phyloP scores from a whole-genome alignment of 176 grass and related monocot species.

The Triticum urartu region DNA sequence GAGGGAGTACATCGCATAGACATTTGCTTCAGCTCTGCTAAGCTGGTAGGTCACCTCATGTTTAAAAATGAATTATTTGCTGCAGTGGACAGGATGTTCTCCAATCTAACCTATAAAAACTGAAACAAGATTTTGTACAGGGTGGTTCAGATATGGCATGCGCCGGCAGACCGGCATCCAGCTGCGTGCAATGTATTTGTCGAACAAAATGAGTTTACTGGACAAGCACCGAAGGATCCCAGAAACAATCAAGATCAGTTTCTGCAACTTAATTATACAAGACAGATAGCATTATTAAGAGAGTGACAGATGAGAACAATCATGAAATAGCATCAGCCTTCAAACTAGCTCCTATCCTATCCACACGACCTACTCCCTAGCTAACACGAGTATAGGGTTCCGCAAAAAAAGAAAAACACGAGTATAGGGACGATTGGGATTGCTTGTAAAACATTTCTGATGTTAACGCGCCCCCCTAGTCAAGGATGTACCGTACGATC shows the following conservation, averaged over 20 bases:
- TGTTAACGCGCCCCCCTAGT: too few relatives aligned
- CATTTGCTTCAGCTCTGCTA: not conserved
- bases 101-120: not conserved
- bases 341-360: too few relatives aligned
- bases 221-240: not conserved
- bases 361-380: too few relatives aligned
- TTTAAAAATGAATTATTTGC: too few relatives aligned
- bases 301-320: too few relatives aligned
- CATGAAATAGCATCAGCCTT: too few relatives aligned
- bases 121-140: not conserved
- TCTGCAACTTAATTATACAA: not conserved
- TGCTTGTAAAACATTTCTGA: too few relatives aligned
- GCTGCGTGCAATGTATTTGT: not conserved
- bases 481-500: too few relatives aligned
- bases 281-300: not conserved
- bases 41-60: not conserved
- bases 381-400: too few relatives aligned
- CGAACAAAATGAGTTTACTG: not conserved
- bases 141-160: slow-evolving; percentile 24
- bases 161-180: not conserved
- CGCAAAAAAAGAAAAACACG: too few relatives aligned
- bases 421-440: too few relatives aligned
- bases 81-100: slow-evolving; percentile 7
- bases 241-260: not conserved
- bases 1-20: too few relatives aligned